Conservation (phyloP, 345 rosid genomes). For the Fremontodendron californicum region DNA sequence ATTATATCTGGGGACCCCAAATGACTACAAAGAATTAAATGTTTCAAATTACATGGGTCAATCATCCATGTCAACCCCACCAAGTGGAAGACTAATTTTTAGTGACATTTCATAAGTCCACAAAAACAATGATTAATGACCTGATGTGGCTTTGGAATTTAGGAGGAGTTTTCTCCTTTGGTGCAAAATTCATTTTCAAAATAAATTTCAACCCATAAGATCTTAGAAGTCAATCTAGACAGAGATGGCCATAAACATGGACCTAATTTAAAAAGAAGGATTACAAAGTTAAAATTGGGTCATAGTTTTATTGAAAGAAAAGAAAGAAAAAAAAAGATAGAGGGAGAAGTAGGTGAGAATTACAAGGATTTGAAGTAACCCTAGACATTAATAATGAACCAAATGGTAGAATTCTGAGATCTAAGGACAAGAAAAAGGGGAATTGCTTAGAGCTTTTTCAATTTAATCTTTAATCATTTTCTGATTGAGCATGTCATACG, state of each 20-base stretch:
- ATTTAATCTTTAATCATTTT: neutral
- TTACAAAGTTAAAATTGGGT: neutral
- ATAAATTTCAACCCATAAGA: neutral
- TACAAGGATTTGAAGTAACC: neutral
- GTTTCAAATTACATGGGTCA: conserved; percentile 21
- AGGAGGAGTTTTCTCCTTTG: neutral
- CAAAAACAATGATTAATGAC: conserved; percentile 22
- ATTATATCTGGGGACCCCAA: conserved; percentile 8
- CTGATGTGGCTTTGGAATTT: conserved; percentile 23
- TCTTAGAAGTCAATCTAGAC: conserved; percentile 30
- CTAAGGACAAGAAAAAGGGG: neutral
- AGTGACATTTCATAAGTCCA: conserved; percentile 16
- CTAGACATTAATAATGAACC: neutral
- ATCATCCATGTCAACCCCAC: conserved; percentile 31
- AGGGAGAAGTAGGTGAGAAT: neutral
- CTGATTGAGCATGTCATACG: neutral
- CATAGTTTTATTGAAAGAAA: too few relatives aligned
- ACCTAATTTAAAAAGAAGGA: conserved; percentile 9
- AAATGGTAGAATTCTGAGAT: neutral
- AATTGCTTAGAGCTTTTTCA: neutral
- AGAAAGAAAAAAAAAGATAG: neutral
- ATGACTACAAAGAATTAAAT: neutral
- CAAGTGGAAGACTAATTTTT: conserved; percentile 1
- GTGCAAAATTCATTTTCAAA: neutral
- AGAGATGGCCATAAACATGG: conserved; percentile 9